Conservation (phyloP, 441 rosid genomes). For the Populus hybrid region DNA sequence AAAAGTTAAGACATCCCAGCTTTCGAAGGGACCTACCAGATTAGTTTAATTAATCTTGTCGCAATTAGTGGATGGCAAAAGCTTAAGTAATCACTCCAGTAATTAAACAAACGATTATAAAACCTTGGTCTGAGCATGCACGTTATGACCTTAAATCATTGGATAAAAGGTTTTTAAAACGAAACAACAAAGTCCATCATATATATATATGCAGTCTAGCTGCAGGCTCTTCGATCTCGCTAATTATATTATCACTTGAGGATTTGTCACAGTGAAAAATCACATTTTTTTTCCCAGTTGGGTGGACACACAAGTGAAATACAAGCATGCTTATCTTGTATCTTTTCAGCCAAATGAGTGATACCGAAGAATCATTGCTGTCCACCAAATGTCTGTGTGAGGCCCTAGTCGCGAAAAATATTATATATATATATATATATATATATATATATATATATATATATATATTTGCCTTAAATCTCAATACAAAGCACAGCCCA, state of each 20-base stretch:
- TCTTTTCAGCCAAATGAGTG: constrained; percentile 13
- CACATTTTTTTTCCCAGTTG: not conserved
- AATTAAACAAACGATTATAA: not conserved
- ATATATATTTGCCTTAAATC: not conserved
- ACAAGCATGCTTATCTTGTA: constrained; percentile 7
- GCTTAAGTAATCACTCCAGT: not conserved
- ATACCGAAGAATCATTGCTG: not conserved
- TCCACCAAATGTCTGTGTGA: constrained; percentile 3
- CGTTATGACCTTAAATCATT: not conserved
- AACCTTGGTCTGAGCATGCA: not conserved
- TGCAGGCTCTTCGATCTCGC: too few relatives aligned
- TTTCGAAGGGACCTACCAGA: constrained; percentile 29
- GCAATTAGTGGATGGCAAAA: not conserved
- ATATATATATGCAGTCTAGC: too few relatives aligned
- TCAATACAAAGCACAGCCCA: constrained; percentile 25
- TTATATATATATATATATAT: too few relatives aligned
- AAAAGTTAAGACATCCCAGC: constrained; percentile 39
- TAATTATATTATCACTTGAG: not conserved
- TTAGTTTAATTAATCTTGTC: constrained; percentile 13
- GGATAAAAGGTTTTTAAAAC: not conserved
- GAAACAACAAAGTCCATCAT: too few relatives aligned
- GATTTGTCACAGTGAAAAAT: not conserved
- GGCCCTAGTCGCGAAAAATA: not conserved
- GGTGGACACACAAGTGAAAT: not conserved
- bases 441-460: too few relatives aligned